Evolutionary conservation across 1,284 basidiomycete genomes (phyloP), one percentile per base, ranked within the genome.

Genomic region (Pseudomicrostroma phylloplanum): DNA sequence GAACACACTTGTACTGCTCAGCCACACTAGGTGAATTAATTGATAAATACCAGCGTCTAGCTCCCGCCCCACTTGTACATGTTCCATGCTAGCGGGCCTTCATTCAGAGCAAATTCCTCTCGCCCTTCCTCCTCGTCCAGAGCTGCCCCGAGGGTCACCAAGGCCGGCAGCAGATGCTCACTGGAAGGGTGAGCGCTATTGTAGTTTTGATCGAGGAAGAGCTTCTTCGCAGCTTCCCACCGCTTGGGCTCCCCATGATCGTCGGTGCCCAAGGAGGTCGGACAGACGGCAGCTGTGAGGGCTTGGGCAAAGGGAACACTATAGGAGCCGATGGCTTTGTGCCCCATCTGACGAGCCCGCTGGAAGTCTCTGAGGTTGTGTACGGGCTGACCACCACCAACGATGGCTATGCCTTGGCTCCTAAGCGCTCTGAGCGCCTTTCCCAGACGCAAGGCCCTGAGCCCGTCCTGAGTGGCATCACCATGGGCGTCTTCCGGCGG

Each of bases 371-470:
- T 60, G 12, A 74, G 66, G 58, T 75, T 75, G 60, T 75, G 73
- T 3, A 75, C 72, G 1, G 71, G 58, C 68, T 69, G 67, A 19
- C 73, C 73, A 19, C 73, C 66, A 36, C 67, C 68, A 0, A 75
- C 61, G 36, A 75, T 62, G 15, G 64, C 69, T 51, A 67, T 70
- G 4, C 73, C 71, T 48, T 66, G 63, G n/a, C 72, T 67, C 2
- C 80, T 60, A 21, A 83, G 71, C 0, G 59, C 55, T 0, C 75
- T 65, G 1, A 83, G 76, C 0, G 81, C 78, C n/a, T 68, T 67
- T 13, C 82, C 82, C 2, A 83, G 76, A 64, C 76, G 78, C 51
- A 80, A 74, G 6, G 78, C 70, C 19, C 74, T 76, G 26, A 68
- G 65, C 0, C 77, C 74, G 56, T 63, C 73, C 1, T 67, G 60